Evolutionary conservation across 2,329 filamentous ascomycete species (phyloP).

Genomic region (Dactylellina parvicollis): DNA sequence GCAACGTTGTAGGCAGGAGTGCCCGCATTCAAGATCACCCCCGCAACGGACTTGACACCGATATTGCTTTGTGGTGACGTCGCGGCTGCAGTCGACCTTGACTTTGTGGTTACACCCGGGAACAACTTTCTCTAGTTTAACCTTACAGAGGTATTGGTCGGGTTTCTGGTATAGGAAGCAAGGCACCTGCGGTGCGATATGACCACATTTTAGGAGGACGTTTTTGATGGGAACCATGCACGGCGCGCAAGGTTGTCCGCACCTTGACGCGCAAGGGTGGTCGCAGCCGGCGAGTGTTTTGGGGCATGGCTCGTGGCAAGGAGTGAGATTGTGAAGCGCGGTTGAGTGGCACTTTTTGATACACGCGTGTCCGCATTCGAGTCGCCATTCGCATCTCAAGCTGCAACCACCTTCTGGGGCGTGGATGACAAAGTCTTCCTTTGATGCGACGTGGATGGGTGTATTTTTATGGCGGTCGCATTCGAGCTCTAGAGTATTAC

Average conservation of each 20-base stretch:
- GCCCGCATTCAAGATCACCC: conserved; percentile 66
- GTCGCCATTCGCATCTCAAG: conserved; percentile 63
- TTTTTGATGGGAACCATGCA: conserved; percentile 48
- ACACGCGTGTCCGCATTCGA: conserved; percentile 57
- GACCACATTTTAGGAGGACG: conserved; percentile 55
- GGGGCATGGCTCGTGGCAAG: conserved; percentile 60
- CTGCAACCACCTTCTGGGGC: conserved; percentile 72
- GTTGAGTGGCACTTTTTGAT: conserved; percentile 58
- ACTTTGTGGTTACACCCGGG: conserved; percentile 69
- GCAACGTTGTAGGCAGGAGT: conserved; percentile 67
- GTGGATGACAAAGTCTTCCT: conserved; percentile 69
- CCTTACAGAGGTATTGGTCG: conserved; percentile 65
- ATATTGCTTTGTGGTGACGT: conserved; percentile 63
- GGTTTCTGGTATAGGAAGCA: conserved; percentile 64
- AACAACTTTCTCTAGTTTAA: conserved; percentile 64
- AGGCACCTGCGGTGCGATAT: conserved; percentile 41
- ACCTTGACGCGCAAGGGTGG: conserved; percentile 61
- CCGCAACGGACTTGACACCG: no score
- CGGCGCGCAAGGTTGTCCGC: conserved; percentile 57
- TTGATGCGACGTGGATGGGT: conserved; percentile 65
- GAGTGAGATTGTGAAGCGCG: conserved; percentile 57
- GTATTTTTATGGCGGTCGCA: conserved; percentile 71
- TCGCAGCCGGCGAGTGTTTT: conserved; percentile 59
- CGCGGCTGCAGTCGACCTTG: conserved; percentile 64
- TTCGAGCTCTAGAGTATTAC: conserved; percentile 66